Evolutionary conservation across 2,329 filamentous ascomycete species (phyloP), one percentile per base, ranked within the genome.

Genomic region (Sclerotinia glacialis): DNA sequence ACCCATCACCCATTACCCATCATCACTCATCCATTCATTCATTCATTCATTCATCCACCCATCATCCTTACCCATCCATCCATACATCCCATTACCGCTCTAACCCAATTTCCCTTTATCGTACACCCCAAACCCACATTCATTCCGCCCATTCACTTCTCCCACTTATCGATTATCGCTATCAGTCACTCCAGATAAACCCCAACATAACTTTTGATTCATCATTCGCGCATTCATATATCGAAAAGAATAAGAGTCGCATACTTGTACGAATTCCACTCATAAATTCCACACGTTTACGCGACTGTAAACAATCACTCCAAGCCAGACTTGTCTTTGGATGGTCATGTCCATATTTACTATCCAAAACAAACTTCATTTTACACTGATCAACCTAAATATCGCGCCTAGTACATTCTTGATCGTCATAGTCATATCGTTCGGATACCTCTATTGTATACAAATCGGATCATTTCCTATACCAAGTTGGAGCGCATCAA

Each of bases 331-430:
- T 3, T 60, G 44, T 23, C 23, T 65, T 60, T 16, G 64, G 65
- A 46, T 44, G 67, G 72, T 67, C 71, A 76, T 76, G 74, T 68
- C 72, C 62, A 67, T 76, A 66, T 68, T 76, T 64, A 73, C 70
- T 4, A 67, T 76, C n/a, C 67, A 77, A 64, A 76, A 76, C 67
- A 70, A 76, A 70, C 62, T 76, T 54, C 67, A 76, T 68, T 61
- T 76, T 63, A 67, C 74, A 47, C 66, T 77, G 56, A 68, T 77
- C 66, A 72, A 72, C 61, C 64, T 77, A 37, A 73, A 66, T n/a
- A 74, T 76, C 69, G 71, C 74, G 16, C 74, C 74, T 7, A 72
- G 72, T 62, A 75, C 74, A 23, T 71, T 71, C 40, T 53, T 76
- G 44, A 69, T 71, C 11, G 60, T 75, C 52, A 66, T 70, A 9